A percentile compares a stretch with the other conserved stretches of the same genome.
Evolutionary conservation across 2,329 filamentous ascomycete species (phyloP).

Genomic region (Aureobasidium sp.): DNA sequence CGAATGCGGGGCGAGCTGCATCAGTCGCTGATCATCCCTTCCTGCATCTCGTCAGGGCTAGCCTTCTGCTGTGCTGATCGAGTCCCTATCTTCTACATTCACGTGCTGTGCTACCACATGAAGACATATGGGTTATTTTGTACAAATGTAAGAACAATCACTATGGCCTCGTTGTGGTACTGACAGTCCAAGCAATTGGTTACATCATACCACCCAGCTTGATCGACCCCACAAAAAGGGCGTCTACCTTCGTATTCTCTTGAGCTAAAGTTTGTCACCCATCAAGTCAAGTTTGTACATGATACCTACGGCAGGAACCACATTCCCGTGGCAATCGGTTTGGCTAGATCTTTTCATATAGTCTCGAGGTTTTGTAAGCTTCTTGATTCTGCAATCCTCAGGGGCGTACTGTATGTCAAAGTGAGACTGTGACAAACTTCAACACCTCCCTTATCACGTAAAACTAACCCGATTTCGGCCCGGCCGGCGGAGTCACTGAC

Average conservation of each 20-base stretch:
- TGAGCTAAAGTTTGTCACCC: neutral
- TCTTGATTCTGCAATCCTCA: no score
- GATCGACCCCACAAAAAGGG: neutral
- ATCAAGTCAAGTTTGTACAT: no score
- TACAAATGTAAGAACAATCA: neutral
- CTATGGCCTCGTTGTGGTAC: neutral
- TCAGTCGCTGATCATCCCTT: neutral
- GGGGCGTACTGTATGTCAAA: no score
- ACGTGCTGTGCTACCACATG: neutral
- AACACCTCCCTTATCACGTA: slow-evolving; percentile 4
- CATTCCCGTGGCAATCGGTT: neutral
- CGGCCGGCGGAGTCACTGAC: slow-evolving; percentile 8
- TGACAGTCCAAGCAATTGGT: neutral
- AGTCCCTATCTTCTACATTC: neutral
- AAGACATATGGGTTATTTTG: neutral
- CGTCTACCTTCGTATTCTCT: neutral
- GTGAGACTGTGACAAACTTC: neutral
- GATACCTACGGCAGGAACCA: neutral
- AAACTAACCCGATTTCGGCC: slow-evolving; percentile 6
- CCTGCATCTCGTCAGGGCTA: neutral
- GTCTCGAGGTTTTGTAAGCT: no score
- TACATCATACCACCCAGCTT: slow-evolving; percentile 3
- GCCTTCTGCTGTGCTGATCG: neutral
- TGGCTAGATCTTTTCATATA: neutral
- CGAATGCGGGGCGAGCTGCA: slow-evolving; percentile 5